phyloP scores from a whole-genome alignment of 352 stramenopile species.

The Stephanocyclus meneghinianus region DNA sequence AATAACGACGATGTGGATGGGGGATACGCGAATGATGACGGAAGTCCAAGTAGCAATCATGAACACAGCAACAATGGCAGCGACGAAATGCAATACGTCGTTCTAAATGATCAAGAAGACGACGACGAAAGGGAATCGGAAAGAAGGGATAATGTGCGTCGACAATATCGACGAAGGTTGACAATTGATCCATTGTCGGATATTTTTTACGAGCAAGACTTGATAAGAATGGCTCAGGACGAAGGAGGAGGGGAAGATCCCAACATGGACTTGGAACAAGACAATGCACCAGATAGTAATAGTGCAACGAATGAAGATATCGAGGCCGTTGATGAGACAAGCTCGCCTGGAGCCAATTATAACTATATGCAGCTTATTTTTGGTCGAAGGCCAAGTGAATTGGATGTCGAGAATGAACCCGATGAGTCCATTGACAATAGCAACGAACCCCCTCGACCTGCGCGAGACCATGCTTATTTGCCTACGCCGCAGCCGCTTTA shows the following conservation, averaged over 20 bases:
- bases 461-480: conserved; percentile 54
- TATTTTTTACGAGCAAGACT: conserved; percentile 14
- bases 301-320: neutral
- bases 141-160: conserved; percentile 17
- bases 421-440: conserved; percentile 14
- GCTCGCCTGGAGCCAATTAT: neutral
- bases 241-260: conserved; percentile 10
- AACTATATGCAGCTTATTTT: neutral
- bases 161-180: conserved; percentile 25
- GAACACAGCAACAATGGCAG: neutral
- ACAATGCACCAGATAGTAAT: conserved; percentile 10
- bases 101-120: neutral
- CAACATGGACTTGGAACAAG: conserved; percentile 12
- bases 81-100: neutral
- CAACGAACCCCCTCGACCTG: conserved; percentile 31
- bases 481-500: conserved; percentile 59
- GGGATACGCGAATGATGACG: too few species aligned
- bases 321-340: neutral
- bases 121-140: conserved; percentile 4
- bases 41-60: neutral
- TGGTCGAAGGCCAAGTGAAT: neutral
- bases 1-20: too few species aligned
- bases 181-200: conserved; percentile 36
- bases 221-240: neutral
- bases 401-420: neutral